Evolutionary conservation across 805 yeast genomes (phyloP).

Genomic region (Lipomyces chichibuensis): DNA sequence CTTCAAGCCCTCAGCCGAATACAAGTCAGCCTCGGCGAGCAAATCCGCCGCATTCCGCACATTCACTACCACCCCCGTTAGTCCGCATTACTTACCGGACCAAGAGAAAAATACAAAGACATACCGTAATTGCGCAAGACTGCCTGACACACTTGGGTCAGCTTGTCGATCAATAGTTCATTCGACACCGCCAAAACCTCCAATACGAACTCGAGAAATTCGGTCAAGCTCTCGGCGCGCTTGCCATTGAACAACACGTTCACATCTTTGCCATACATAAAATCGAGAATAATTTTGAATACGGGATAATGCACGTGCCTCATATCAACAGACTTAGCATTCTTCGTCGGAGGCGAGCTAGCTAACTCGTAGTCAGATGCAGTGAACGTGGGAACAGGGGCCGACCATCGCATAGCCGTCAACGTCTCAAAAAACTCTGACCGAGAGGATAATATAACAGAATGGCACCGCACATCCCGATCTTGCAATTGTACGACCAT

Average conservation of each 20-base stretch:
- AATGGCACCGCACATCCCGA: conserved; percentile 50
- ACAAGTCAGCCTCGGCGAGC: conserved; percentile 56
- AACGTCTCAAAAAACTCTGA: conserved; percentile 66
- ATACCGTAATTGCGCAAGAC: conserved; percentile 53
- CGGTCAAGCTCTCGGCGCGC: conserved; percentile 43
- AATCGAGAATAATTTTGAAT: conserved; percentile 56
- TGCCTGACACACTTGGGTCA: conserved; percentile 65
- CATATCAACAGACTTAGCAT: conserved; percentile 44
- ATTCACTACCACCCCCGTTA: conserved; percentile 28
- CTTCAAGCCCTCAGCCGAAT: conserved; percentile 58
- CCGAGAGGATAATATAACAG: conserved; percentile 55
- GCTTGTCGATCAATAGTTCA: conserved; percentile 60
- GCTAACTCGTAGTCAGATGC: conserved; percentile 7
- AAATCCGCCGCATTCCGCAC: conserved; percentile 64
- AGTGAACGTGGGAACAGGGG: conserved; percentile 13
- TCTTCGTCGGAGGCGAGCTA: not conserved
- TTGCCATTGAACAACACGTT: conserved; percentile 45
- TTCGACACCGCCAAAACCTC: conserved; percentile 66
- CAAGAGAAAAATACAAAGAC: conserved; percentile 50
- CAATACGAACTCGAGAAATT: conserved; percentile 57
- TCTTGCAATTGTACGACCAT: conserved; percentile 53
- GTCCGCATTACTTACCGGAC: not conserved
- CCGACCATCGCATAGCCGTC: conserved; percentile 36
- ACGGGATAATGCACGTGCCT: conserved; percentile 48
- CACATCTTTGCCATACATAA: conserved; percentile 58